Conservation (phyloP, 805 yeast genomes). For the Kurtzmaniella cleridarum region DNA sequence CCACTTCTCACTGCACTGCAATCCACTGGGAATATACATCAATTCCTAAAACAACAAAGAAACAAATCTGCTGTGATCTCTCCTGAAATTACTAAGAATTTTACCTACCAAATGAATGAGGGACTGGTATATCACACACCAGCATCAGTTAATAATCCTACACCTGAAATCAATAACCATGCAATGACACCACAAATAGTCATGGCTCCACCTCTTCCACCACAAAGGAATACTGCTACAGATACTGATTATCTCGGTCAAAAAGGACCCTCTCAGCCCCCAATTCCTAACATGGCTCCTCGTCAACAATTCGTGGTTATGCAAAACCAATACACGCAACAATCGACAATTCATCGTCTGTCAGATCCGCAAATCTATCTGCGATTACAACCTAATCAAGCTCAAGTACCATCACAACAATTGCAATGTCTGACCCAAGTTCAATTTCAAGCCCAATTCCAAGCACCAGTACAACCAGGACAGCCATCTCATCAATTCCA, state of each 20-base stretch:
- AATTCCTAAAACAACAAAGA: conserved; percentile 1
- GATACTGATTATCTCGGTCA: neutral
- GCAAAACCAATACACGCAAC: too few relatives aligned
- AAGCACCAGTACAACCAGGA: neutral
- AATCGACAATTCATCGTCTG: too few relatives aligned
- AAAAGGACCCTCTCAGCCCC: neutral
- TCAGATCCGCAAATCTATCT: conserved; percentile 8
- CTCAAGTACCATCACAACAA: conserved; percentile 1
- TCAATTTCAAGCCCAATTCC: neutral
- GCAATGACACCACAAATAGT: neutral
- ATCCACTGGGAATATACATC: conserved; percentile 4
- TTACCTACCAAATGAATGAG: too few relatives aligned
- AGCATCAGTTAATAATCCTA: too few relatives aligned
- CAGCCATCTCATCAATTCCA: neutral
- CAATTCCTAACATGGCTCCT: neutral
- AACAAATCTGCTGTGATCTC: neutral
- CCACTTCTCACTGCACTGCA: conserved; percentile 2
- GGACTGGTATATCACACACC: too few relatives aligned
- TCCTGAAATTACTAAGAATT: too few relatives aligned
- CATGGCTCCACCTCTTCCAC: neutral
- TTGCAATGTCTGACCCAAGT: neutral
- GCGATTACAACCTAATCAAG: neutral
- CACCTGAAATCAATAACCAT: neutral
- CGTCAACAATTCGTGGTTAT: neutral
- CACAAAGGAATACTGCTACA: neutral